phyloP scores from a whole-genome alignment of 2,329 filamentous ascomycete species.

The Scolecobasidium constrictum region DNA sequence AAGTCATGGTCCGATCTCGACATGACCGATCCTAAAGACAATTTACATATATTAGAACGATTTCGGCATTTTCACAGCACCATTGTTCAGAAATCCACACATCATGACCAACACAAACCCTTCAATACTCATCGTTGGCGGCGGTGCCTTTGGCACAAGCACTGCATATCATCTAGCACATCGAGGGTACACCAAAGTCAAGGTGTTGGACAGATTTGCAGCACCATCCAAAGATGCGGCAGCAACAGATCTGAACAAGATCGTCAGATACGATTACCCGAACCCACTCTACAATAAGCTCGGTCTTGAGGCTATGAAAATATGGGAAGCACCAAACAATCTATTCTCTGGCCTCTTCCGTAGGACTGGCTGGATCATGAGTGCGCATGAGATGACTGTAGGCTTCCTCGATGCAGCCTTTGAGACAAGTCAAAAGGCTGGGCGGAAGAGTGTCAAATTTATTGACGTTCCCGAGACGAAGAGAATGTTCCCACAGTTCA shows the following conservation, averaged over 20 bases:
- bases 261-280: constrained; percentile 58
- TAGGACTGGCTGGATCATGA: constrained; percentile 41
- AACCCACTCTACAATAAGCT: constrained; percentile 53
- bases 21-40: background rate
- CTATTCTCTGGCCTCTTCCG: constrained; percentile 44
- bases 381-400: constrained; percentile 8
- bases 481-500: too few species aligned
- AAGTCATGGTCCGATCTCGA: background rate
- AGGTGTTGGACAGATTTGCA: constrained; percentile 26
- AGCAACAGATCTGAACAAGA: constrained; percentile 65
- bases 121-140: background rate
- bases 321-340: constrained; percentile 44
- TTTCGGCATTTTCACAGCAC: background rate
- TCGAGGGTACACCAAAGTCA: constrained; percentile 28
- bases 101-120: too few species aligned
- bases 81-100: background rate
- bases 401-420: background rate
- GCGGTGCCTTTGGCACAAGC: constrained; percentile 22
- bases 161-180: constrained; percentile 26
- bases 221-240: constrained; percentile 36
- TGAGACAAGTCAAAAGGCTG: constrained; percentile 34
- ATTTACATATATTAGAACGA: background rate
- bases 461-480: constrained; percentile 38
- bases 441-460: constrained; percentile 37
- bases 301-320: constrained; percentile 53